phyloP scores from a whole-genome alignment of 805 yeast genomes.

The Isabelozyma pseudorhagii region DNA sequence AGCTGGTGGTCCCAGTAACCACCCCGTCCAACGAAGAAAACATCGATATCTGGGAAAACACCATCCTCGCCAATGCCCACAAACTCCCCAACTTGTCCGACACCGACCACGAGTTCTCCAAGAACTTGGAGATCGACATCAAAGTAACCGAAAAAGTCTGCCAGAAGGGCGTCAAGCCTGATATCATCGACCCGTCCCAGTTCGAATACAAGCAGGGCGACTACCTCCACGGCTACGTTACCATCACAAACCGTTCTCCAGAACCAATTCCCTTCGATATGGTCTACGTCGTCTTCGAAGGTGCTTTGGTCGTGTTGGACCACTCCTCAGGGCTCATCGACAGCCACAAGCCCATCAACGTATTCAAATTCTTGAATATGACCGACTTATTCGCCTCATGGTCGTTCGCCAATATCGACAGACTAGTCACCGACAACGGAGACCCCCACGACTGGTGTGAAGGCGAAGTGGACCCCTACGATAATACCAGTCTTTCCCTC shows the following conservation, averaged over 20 bases:
- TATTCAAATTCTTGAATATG: slow-evolving; percentile 41
- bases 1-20: background rate
- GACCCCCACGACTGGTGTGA: slow-evolving; percentile 46
- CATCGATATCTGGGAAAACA: slow-evolving; percentile 37
- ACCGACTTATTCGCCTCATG: slow-evolving; percentile 43
- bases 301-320: slow-evolving; percentile 25
- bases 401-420: slow-evolving; percentile 42
- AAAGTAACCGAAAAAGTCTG: slow-evolving; percentile 37
- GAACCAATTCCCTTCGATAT: slow-evolving; percentile 39
- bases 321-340: slow-evolving; percentile 20
- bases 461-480: slow-evolving; percentile 42
- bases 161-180: slow-evolving; percentile 36
- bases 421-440: slow-evolving; percentile 35
- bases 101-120: slow-evolving; percentile 23
- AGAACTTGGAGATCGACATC: slow-evolving; percentile 28
- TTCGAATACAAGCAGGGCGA: slow-evolving; percentile 40
- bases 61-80: slow-evolving; percentile 42
- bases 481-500: slow-evolving; percentile 31
- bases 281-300: slow-evolving; percentile 44
- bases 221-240: slow-evolving; percentile 42
- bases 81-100: slow-evolving; percentile 32
- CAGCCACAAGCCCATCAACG: slow-evolving; percentile 20
- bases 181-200: slow-evolving; percentile 27
- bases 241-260: slow-evolving; percentile 27
- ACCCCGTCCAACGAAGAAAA: slow-evolving; percentile 13